A percentile compares a stretch with the other conserved stretches of the same genome.
Evolutionary conservation across 164 flowering plant species (phyloP).

Genomic region (Kingdonia uniflora): DNA sequence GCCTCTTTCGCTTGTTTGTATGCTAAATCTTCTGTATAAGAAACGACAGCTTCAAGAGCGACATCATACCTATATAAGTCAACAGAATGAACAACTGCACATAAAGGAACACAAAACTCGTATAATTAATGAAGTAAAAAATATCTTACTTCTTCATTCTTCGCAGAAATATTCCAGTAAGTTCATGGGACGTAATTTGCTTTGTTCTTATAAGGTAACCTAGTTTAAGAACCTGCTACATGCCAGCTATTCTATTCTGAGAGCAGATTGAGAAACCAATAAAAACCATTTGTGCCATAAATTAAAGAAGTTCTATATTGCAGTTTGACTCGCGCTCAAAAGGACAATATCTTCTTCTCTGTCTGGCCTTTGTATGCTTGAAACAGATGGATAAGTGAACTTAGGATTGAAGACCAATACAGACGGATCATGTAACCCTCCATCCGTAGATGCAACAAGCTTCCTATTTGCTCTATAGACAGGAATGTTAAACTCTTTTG

Average conservation of each 20-base stretch:
- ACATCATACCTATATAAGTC: slow-evolving; percentile 37
- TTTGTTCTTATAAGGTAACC: slow-evolving; percentile 61
- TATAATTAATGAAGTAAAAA: not conserved
- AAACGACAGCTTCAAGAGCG: slow-evolving; percentile 64
- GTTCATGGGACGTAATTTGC: slow-evolving; percentile 70
- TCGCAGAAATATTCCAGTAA: slow-evolving; percentile 46
- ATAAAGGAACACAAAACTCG: not conserved
- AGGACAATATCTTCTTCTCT: slow-evolving; percentile 61
- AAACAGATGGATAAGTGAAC: slow-evolving; percentile 35
- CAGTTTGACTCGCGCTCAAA: slow-evolving; percentile 54
- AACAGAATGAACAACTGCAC: not conserved
- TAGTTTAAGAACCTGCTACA: slow-evolving; percentile 58
- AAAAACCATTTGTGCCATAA: too few relatives aligned
- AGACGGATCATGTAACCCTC: slow-evolving; percentile 74
- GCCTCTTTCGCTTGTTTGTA: slow-evolving; percentile 72
- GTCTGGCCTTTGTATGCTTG: slow-evolving; percentile 35
- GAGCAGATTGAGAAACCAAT: too few relatives aligned
- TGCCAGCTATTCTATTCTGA: not conserved
- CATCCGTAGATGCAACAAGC: slow-evolving; percentile 63
- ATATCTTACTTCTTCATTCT: slow-evolving; percentile 58
- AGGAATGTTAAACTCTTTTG: slow-evolving; percentile 55
- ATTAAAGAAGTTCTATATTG: not conserved
- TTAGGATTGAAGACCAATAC: slow-evolving; percentile 56
- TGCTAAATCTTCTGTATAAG: slow-evolving; percentile 81
- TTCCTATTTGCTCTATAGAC: slow-evolving; percentile 44